phyloP scores from a whole-genome alignment of 2,329 filamentous ascomycete species.

The Xylaria sp. region DNA sequence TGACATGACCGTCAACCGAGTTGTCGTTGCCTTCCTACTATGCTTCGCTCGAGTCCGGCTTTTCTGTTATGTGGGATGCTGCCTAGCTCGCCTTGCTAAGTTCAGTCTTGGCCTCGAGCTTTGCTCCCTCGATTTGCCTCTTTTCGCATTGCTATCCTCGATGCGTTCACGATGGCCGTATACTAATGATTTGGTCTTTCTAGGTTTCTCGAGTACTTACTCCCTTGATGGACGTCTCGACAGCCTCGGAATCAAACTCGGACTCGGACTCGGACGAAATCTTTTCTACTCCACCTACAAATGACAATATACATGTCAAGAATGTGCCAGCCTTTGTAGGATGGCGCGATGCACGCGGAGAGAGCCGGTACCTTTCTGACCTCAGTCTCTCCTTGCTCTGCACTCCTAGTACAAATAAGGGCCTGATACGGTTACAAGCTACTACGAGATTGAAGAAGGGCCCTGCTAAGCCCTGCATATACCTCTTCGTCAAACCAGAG shows the following conservation, averaged over 20 bases:
- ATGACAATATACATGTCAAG: constrained; percentile 19
- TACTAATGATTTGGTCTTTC: constrained; percentile 10
- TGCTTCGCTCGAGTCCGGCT: not conserved
- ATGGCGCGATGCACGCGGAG: constrained; percentile 10
- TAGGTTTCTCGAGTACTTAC: constrained; percentile 1
- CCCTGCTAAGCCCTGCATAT: constrained; percentile 14
- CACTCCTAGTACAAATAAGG: not conserved
- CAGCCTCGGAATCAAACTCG: constrained; percentile 26
- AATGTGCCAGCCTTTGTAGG: constrained; percentile 18
- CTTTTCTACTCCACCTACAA: not conserved
- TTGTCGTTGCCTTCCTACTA: not conserved
- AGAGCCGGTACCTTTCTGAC: constrained; percentile 13
- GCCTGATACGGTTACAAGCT: constrained; percentile 14
- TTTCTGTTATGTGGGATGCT: not conserved
- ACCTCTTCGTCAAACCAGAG: constrained; percentile 26
- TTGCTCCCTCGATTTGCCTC: not conserved
- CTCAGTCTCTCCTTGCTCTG: constrained; percentile 10
- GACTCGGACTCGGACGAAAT: constrained; percentile 15
- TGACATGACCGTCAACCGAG: constrained; percentile 12
- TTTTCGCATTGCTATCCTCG: not conserved
- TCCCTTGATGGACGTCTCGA: constrained; percentile 25
- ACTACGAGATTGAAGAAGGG: constrained; percentile 30
- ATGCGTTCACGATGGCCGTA: not conserved
- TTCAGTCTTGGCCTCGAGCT: not conserved
- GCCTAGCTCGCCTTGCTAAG: not conserved